A percentile compares a stretch with the other conserved stretches of the same genome.
Evolutionary conservation across 257 asterid genomes (phyloP).

Genomic region (Misopates orontium): DNA sequence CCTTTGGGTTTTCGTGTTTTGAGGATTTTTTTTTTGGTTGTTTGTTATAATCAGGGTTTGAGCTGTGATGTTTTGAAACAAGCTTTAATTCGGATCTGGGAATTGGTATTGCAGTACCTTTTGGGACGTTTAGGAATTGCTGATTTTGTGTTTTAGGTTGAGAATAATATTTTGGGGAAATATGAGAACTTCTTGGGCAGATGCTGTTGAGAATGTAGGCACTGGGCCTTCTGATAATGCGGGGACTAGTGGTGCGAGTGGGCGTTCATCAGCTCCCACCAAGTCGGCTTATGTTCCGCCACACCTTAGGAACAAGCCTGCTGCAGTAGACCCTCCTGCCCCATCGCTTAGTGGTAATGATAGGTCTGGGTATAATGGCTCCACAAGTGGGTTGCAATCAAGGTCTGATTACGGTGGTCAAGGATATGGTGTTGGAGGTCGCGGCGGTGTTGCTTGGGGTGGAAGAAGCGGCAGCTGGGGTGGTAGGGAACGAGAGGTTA

Average conservation of each 20-base stretch:
- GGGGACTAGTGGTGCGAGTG: constrained; percentile 35
- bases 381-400: constrained; percentile 47
- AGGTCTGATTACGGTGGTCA: constrained; percentile 61
- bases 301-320: constrained; percentile 70
- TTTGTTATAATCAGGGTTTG: no score
- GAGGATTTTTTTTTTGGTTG: no score
- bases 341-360: constrained; percentile 54
- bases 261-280: constrained; percentile 47
- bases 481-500: constrained; percentile 66
- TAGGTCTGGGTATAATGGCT: constrained; percentile 52
- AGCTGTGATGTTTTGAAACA: no score
- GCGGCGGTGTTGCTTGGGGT: constrained; percentile 52
- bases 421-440: constrained; percentile 52
- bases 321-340: constrained; percentile 51
- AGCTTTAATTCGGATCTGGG: no score
- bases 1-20: no score
- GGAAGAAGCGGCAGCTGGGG: constrained; percentile 43
- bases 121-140: no score
- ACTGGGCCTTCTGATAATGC: constrained; percentile 45
- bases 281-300: constrained; percentile 80
- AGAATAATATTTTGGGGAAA: not conserved
- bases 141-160: no score
- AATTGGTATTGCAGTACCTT: no score
- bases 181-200: constrained; percentile 89
- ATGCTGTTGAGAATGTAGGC: constrained; percentile 61